Base-by-base conservation (phyloP, 805 yeast species). In the Millerago galiae region DNA sequence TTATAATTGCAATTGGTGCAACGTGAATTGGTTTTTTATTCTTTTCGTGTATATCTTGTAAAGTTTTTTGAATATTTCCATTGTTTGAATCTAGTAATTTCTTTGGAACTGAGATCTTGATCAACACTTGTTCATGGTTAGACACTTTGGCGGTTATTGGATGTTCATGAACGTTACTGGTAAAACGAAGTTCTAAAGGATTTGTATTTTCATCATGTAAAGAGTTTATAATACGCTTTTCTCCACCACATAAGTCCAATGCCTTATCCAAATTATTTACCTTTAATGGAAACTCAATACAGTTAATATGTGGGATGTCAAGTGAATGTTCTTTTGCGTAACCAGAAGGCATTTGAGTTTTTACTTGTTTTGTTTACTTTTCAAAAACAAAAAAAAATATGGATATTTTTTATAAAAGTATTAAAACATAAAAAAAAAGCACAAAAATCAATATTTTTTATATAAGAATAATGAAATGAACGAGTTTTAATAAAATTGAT, bases 221-320 rank as follows among this genome's bases (percentile, higher is more conserved):
- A 3, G 69, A 57, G 33, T 60, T 46, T 30, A 58, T 60, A 16
- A 66, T 51, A 32, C 58, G 58, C 40, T 52, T 59, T 53, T 54
- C 60, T 47, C 91, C 93, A 8, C 93, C 93, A 41, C 84, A 74
- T 78, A 83, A 75, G 6, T 62, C 60, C 10, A 89, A 60, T 0
- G 95, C 95, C 38, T 69, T 72, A 15, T 70, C 72, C 0, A 75
- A 63, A 56, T 89, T 72, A 31, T 71, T 69, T 8, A 90, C 90
- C 14, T 72, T 69, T 26, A 88, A 62, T 0, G 97, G 97, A 45
- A 83, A 71, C 55, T 90, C 97, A 14, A 90, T 74, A 3, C 90
- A 75, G 5, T 84, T 71, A 18, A 79, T 78, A 51, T 80, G 79
- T 8, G 95, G 93, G 1, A 85, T 70, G 51, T 85, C 93, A 55